These are phyloP conservation scores for Porodaedalea pini DNA, from an alignment of 1,284 basidiomycete genomes.

Conservation along the genomic window DNA sequence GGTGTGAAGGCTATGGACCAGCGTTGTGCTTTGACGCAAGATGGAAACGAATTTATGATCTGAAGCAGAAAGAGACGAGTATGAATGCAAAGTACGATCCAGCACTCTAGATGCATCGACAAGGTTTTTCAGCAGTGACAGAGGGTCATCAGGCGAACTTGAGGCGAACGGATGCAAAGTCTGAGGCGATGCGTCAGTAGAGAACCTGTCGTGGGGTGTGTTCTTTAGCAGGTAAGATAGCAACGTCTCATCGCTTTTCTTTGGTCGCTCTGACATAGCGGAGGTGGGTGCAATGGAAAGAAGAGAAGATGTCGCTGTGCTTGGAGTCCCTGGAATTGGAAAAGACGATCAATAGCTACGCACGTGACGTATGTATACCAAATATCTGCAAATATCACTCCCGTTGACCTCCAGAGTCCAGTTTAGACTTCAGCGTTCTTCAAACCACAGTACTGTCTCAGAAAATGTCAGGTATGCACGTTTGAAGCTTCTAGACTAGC, in stretches of 20 bases:
- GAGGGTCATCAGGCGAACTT: conserved; percentile 10
- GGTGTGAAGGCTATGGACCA: conserved; percentile 21
- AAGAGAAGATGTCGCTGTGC: too few relatives aligned
- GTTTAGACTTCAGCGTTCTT: too few relatives aligned
- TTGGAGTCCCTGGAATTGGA: too few relatives aligned
- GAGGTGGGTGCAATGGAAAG: background rate
- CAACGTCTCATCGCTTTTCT: conserved; percentile 4
- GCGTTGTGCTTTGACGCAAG: conserved; percentile 21
- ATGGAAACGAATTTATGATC: conserved; percentile 23
- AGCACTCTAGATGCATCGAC: conserved; percentile 9
- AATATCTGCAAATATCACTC: background rate
- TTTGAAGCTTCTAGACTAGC: too few relatives aligned
- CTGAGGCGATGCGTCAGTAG: conserved; percentile 11
- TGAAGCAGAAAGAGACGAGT: conserved; percentile 12
- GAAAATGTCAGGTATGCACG: too few relatives aligned
- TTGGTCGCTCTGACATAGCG: background rate
- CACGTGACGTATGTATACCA: background rate
- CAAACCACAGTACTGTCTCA: too few relatives aligned
- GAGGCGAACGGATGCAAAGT: conserved; percentile 19
- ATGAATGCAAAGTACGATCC: conserved; percentile 3
- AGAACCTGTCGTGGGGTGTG: conserved; percentile 8
- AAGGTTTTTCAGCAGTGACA: conserved; percentile 10
- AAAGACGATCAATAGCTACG: too few relatives aligned
- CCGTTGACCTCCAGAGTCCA: too few relatives aligned
- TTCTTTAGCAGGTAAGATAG: conserved; percentile 14